phyloP scores from a whole-genome alignment of 2,329 filamentous ascomycete species.

The Zymoseptoria ardabiliae region DNA sequence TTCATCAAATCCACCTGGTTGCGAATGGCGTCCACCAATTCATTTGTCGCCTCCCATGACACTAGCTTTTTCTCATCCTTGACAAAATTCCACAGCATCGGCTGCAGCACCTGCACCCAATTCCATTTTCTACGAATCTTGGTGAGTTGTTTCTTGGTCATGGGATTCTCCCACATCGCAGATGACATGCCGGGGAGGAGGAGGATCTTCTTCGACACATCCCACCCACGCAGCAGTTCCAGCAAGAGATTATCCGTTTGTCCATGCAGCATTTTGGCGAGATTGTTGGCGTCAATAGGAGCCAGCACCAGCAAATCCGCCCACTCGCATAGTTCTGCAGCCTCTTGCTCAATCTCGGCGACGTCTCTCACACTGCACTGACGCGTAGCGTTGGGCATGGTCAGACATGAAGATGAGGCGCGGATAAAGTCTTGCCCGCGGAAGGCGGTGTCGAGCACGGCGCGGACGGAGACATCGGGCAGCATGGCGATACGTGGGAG shows the following conservation, averaged over 20 bases:
- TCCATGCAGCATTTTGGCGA: constrained; percentile 82
- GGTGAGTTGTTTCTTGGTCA: constrained; percentile 78
- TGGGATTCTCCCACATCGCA: constrained; percentile 82
- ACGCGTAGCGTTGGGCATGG: constrained; percentile 25
- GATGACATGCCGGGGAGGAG: constrained; percentile 84
- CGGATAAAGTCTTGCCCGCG: constrained; percentile 27
- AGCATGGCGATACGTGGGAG: constrained; percentile 26
- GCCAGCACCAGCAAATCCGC: constrained; percentile 78
- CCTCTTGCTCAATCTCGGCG: constrained; percentile 31
- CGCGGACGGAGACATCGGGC: constrained; percentile 28
- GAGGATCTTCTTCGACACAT: constrained; percentile 75
- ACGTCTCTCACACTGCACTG: constrained; percentile 16
- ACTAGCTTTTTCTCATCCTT: constrained; percentile 42
- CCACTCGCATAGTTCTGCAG: constrained; percentile 73
- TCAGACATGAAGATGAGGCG: constrained; percentile 27
- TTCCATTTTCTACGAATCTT: constrained; percentile 79
- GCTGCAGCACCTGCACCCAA: constrained; percentile 75
- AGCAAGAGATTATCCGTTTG: constrained; percentile 73
- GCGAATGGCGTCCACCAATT: constrained; percentile 65
- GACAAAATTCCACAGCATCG: constrained; percentile 72
- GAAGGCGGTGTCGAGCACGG: constrained; percentile 30
- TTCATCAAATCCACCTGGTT: constrained; percentile 70
- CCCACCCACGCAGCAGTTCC: constrained; percentile 78
- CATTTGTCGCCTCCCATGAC: constrained; percentile 55
- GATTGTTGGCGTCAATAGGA: constrained; percentile 74